Base-by-base conservation (phyloP, 2,329 filamentous ascomycete species). In the Botrytis pseudocinerea region DNA sequence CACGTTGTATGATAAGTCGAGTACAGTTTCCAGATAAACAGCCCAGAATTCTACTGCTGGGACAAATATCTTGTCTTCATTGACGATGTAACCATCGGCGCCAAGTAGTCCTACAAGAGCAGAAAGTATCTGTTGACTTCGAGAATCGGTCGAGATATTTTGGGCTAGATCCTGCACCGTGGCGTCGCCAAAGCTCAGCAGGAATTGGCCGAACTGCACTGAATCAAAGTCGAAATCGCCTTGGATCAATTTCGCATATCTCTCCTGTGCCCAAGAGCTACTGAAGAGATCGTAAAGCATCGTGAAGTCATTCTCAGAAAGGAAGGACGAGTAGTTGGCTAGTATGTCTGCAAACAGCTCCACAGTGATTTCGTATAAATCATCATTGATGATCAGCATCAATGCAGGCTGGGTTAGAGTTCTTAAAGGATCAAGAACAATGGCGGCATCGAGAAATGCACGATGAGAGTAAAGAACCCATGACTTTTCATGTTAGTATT, bases 11-110 rank as follows among this genome's bases (percentile, higher is more conserved):
- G 87, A 82, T 16, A 82, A 84, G 79, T 90, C 92, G 74, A 85
- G 88, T 84, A 90, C 85, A 20, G 88, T 88, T 81, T 94, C 93
- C 9, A 93, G 88, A 79, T 91, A 94, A 1, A 89, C 90, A 28
- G 89, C 91, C 93, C 93, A 96, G 80, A 96, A 95, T 78, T 96
- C 93, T 22, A 95, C 85, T 1, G 91, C 89, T 9, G 79, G 88
- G 0, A 92, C 88, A 72, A 93, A 94, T 18, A 94, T 89, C 75
- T 89, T 90, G 78, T 96, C 92, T 72, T 95, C 92, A 6, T 87
- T 87, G 1, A 91, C 90, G 1, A 92, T 88, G 77, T 89, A 87
- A 2, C 93, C 92, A 20, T 89, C 85, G 20, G 90, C 87, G 32
- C 86, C 86, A 38, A 95, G 84, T 8, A 96, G 85, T 6, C 89